Base-by-base conservation (phyloP, 176 grass and related monocot genomes). In the Aegilops bicornis region DNA sequence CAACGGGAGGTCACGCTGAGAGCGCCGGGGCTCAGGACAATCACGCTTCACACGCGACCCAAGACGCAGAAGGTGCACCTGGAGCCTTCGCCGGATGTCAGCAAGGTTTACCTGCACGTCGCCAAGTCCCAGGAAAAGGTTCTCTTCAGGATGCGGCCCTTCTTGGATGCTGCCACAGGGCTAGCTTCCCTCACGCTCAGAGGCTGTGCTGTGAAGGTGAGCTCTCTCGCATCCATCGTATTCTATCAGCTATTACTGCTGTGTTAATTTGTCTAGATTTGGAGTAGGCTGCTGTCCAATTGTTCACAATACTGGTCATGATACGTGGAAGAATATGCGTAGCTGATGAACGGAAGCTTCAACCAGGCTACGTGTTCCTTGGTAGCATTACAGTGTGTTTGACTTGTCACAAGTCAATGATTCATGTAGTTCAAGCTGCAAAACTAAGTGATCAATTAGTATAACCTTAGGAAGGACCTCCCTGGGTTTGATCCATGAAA, bases 61-160 rank as follows among this genome's bases (percentile, higher is more conserved):
- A 88, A 37, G 77, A 22, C 20, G 13, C 31, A 6, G 52, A 70
- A 13, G 19, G 45, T 88, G 17, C 36, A 52, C 37, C 19, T 88
- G 12, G 77, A 37, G 13, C 77, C 85, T 76, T 77, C 77, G 12
- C 86, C 85, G 12, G 69, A 85, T 71, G 39, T 88, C 62, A 88
- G 69, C 37, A 91, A 88, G 77, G 85, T 31, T 19, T 91, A 91
- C 86, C 82, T 91, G 35, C 68, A 91, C 86, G 27, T 91, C 13
- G 14, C 62, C 81, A 87, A 76, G 54, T 16, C 24, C 24, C 77
- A 1, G 0, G 0, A 4, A 11, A 42, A 15, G 11, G 7, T 54
- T 40, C 7, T 27, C 27, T 69, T 76, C 82, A 75, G 17, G 17
- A 12, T 85, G 27, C 69, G 82, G 50, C 64, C 71, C 4, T 85